Base-by-base conservation (phyloP, 2,329 filamentous ascomycete genomes). In the Escovopsis sp. region DNA sequence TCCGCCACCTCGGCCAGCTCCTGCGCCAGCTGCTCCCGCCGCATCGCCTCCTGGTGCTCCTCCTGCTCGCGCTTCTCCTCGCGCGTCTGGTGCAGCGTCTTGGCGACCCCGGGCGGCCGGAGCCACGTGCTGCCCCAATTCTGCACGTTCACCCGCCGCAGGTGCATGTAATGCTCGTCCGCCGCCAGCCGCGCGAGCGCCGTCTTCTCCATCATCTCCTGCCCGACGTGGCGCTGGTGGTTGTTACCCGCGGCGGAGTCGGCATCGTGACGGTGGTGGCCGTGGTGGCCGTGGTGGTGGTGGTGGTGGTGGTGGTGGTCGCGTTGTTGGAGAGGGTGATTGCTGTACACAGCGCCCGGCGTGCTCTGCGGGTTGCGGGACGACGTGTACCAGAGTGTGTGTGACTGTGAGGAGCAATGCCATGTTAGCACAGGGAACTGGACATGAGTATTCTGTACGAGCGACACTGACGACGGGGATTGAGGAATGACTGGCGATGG, bases 71-170 rank as follows among this genome's bases (percentile, higher is more conserved):
- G 72, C 45, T 79, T 76, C 61, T 98, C 90, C 58, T 98, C 90
- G 29, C 81, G 78, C 60, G 86, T 73, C 42, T 92, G 86, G 52
- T 92, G 79, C 40, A 94, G 73, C 1, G 88, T 94, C 65, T 96
- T 98, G 38, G 75, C 56, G 37, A 94, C 70, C 7, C 88, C 90
- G 0, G 85, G 86, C 0, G 90, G 90, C 39, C 80, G 82, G 37
- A 98, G 77, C 90, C 90, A 98, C 31, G 72, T 72, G 44, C 78
- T 81, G 40, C 90, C 90, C 52, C 92, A 94, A 49, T 86, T 82
- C 33, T 80, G 73, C 21, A 96, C 79, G 45, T 88, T 85, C 33
- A 73, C 61, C 49, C 87, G 85, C 32, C 88, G 83, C 8, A 79
- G 70, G 36, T 78, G 72, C 43, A 92, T 69, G 39, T 76, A 70